phyloP scores from a whole-genome alignment of 768 basidiomycete species.

The Gloeophyllum trabeum region DNA sequence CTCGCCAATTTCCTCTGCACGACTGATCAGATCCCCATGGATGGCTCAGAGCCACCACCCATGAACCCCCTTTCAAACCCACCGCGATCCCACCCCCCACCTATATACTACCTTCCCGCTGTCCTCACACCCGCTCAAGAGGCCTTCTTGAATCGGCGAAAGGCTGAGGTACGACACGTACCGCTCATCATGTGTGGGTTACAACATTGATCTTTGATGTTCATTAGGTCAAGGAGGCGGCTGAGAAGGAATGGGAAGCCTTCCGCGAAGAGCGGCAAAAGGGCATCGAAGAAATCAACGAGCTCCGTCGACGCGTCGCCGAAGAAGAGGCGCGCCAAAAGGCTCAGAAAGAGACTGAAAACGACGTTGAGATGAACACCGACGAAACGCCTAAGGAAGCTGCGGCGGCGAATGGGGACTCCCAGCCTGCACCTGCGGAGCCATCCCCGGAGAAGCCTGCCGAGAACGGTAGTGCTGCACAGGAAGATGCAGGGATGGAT shows the following conservation, averaged over 20 bases:
- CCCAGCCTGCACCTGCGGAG: neutral
- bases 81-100: constrained; percentile 60
- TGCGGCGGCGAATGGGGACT: constrained; percentile 2
- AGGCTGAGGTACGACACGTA: constrained; percentile 39
- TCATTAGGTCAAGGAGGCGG: constrained; percentile 44
- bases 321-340: constrained; percentile 48
- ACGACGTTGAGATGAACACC: constrained; percentile 19
- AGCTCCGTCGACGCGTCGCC: constrained; percentile 51
- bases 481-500: constrained; percentile 19
- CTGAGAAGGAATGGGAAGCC: constrained; percentile 55
- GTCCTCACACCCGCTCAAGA: constrained; percentile 61
- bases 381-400: constrained; percentile 15
- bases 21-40: constrained; percentile 48
- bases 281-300: constrained; percentile 51
- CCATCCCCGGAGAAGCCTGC: neutral
- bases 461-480: constrained; percentile 4
- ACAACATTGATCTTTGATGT: neutral
- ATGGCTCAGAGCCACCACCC: constrained; percentile 17
- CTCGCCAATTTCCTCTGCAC: constrained; percentile 69
- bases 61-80: constrained; percentile 31
- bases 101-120: constrained; percentile 67
- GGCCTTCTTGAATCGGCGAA: constrained; percentile 48
- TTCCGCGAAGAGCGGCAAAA: constrained; percentile 50
- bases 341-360: constrained; percentile 25
- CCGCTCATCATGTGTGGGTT: neutral